Base-by-base conservation (phyloP, 148 eudicot genomes). In the Rhododendron kiyosumense region DNA sequence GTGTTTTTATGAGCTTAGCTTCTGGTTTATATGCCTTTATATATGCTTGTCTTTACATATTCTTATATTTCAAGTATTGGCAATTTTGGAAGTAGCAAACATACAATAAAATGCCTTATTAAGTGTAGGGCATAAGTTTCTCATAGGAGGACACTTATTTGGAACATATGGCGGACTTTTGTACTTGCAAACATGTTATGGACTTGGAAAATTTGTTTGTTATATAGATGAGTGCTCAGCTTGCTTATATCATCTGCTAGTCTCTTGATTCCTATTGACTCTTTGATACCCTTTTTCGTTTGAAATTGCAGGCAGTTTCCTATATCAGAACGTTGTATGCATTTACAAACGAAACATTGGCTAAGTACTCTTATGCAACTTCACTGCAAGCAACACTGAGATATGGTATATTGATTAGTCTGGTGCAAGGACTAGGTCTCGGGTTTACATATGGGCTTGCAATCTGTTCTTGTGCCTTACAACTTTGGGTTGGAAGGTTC, bases 371-470 rank as follows among this genome's bases (percentile, higher is more conserved):
- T 59, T 97, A 97, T 89, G 99, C 99, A 69, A 95, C 98, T 52
- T 95, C 99, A 24, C 94, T 97, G 67, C 99, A 97, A 92, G 99
- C 97, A 75, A 97, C 99, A 6, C 89, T 97, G 76, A 94, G 98
- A 91, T 95, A 95, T 90, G 99, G 99, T 77, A 97, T 97, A 92
- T 89, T 97, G 86, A 97, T 97, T 86, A 97, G 99, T 93, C 96
- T 97, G 89, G 99, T 97, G 83, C 99, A 97, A 94, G 99, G 98
- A 82, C 92, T 97, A 91, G 99, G 99, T 69, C 98, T 97, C 84
- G 99, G 99, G 78, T 97, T 97, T 89, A 97, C 99, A 51, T 97
- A 97, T 90, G 98, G 99, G 84, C 94, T 97, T 88, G 99, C 99
- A 65, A 97, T 95, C 75, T 97, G 99, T 90, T 97, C 99, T 86